Evolutionary conservation across 495 filamentous ascomycete genomes (phyloP), one percentile per base, ranked within the genome.

Genomic region (Podospora fimiseda): DNA sequence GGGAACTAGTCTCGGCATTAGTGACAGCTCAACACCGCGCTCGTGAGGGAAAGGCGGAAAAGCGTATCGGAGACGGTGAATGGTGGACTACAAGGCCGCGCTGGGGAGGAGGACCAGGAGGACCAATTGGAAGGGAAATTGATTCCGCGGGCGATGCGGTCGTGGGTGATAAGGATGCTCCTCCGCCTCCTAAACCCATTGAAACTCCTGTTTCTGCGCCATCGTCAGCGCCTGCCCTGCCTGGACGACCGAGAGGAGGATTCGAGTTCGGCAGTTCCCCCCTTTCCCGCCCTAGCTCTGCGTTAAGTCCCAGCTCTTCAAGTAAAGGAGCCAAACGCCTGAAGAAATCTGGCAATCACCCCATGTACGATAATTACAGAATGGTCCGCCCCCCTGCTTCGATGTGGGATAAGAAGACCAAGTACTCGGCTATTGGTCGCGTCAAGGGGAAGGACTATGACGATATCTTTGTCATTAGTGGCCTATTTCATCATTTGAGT

Each of bases 1-100:
- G 86, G 14, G 90, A 96, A 60, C 69, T 92, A 2, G 79, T 87
- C 9, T 81, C 80, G 9, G 80, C 89, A 58, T 74, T 95, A 7
- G 73, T 90, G 36, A 78, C 89, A 8, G 90, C 89, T 0, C 90
- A 96, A 69, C 88, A 94, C 63, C 81, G 90, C 23, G 80, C 83
- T 11, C 78, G 90, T 24, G 80, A 93, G 63, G 85, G 85, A 5
- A 76, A 72, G 45, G 53, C 60, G 6, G 88, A 94, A 63, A 73
- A 78, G 52, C 75, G 72, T 20, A 78, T 88, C 6, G 88, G 88
- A 2, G 83, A 89, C 50, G 84, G 80, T 2, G 78, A 84, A 54
- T 96, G 90, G 89, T 96, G 89, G 88, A 81, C 84, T 2, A 81
- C 70, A 20, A 74, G 68, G 51, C 83, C 80, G 23, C 78, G 90